phyloP scores from a whole-genome alignment of 139 green algal genomes.

The Marvania coccoides region DNA sequence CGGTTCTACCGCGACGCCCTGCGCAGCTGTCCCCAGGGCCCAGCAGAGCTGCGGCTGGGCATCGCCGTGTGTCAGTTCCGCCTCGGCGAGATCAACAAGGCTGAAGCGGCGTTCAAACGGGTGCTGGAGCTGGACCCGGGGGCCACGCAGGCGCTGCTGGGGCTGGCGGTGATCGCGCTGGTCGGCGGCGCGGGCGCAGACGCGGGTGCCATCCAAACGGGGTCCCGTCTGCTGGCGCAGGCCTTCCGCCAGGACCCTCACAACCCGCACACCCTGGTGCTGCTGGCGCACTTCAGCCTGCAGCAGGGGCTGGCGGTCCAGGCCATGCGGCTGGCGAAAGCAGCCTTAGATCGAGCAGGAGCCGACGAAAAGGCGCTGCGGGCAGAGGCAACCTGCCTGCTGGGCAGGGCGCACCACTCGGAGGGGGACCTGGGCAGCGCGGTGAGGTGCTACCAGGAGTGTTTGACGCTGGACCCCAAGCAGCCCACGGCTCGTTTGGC shows the following conservation, averaged over 20 bases:
- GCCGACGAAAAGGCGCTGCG: constrained; percentile 28
- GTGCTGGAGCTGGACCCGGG: constrained; percentile 64
- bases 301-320: constrained; percentile 38
- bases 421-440: constrained; percentile 16
- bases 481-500: constrained; percentile 51
- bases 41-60: constrained; percentile 76
- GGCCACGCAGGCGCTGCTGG: constrained; percentile 65
- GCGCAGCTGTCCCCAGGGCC: constrained; percentile 47
- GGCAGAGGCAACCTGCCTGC: constrained; percentile 35
- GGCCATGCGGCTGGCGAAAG: constrained; percentile 38
- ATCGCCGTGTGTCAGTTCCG: constrained; percentile 66
- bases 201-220: constrained; percentile 56
- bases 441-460: constrained; percentile 38
- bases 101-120: constrained; percentile 49
- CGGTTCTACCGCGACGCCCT: constrained; percentile 55
- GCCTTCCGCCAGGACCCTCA: constrained; percentile 65
- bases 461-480: constrained; percentile 39
- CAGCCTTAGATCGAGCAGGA: constrained; percentile 33
- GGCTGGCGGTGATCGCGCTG: constrained; percentile 51
- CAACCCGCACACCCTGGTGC: constrained; percentile 43
- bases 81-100: constrained; percentile 49
- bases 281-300: constrained; percentile 69
- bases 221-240: constrained; percentile 52
- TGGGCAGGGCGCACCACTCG: constrained; percentile 46
- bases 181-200: constrained; percentile 12